These are phyloP conservation scores for Myxozyma nipponensis DNA, from an alignment of 805 yeast species.

Conservation along the genomic window DNA sequence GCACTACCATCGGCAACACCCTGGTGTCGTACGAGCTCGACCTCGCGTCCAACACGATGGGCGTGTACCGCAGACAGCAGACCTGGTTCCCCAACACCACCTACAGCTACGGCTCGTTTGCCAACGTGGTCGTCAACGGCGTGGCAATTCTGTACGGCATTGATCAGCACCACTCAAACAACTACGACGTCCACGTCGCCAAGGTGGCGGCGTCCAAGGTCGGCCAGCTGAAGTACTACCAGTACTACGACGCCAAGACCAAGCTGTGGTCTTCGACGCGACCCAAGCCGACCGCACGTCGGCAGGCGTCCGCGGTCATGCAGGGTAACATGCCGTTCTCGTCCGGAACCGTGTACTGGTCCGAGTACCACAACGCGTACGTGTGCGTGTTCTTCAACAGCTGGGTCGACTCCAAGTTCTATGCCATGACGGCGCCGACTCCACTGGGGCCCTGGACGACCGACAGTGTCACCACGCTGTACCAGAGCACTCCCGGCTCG, in stretches of 20 bases:
- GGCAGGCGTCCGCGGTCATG: constrained; percentile 19
- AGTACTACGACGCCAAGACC: constrained; percentile 14
- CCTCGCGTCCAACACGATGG: constrained; percentile 5
- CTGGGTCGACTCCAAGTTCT: constrained; percentile 24
- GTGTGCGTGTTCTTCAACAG: constrained; percentile 14
- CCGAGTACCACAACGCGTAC: constrained; percentile 23
- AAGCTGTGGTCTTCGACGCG: constrained; percentile 7
- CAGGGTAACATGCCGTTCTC: constrained; percentile 19
- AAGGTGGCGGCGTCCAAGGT: constrained; percentile 6
- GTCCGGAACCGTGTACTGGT: constrained; percentile 18
- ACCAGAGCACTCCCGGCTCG: constrained; percentile 6
- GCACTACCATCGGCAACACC: constrained; percentile 15
- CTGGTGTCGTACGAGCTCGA: constrained; percentile 12
- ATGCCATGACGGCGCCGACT: constrained; percentile 13
- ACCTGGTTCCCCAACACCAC: constrained; percentile 4
- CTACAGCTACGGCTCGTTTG: constrained; percentile 23
- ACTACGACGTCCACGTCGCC: constrained; percentile 26
- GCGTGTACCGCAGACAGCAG: constrained; percentile 9
- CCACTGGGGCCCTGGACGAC: constrained; percentile 26
- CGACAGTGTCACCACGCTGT: constrained; percentile 2
- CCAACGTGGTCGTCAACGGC: constrained; percentile 20
- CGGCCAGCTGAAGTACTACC: constrained; percentile 3
- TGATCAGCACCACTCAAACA: constrained; percentile 10
- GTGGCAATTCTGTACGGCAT: constrained; percentile 20
- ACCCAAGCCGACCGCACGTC: constrained; percentile 21